These are phyloP conservation scores for Jacaranda copaia DNA, from an alignment of 257 asterid genomes.

Conservation along the genomic window DNA sequence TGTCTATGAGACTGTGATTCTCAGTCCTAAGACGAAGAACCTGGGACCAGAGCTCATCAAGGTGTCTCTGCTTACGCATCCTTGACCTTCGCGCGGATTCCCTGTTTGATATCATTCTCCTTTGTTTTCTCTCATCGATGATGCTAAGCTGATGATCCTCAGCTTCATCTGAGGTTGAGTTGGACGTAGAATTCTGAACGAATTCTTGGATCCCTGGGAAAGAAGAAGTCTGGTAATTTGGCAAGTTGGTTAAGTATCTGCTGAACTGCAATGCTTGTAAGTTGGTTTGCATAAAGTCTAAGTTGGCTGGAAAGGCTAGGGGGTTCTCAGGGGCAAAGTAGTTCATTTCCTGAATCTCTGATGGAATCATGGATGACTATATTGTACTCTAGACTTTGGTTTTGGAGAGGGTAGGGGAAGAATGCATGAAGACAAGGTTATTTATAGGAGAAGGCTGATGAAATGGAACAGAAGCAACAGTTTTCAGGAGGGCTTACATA, in stretches of 20 bases:
- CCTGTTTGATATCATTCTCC: slow-evolving; percentile 90
- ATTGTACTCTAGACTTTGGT: slow-evolving; percentile 20
- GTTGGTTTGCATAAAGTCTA: slow-evolving; percentile 50
- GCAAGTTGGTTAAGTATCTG: slow-evolving; percentile 46
- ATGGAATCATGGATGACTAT: slow-evolving; percentile 57
- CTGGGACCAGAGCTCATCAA: slow-evolving; percentile 86
- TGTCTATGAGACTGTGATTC: slow-evolving; percentile 64
- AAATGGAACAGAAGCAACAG: slow-evolving; percentile 44
- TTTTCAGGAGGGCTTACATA: slow-evolving; percentile 56
- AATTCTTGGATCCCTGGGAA: slow-evolving; percentile 47
- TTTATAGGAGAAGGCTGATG: slow-evolving; percentile 59
- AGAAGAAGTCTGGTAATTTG: slow-evolving; percentile 39
- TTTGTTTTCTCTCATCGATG: slow-evolving; percentile 74
- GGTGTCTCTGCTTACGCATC: slow-evolving; percentile 93
- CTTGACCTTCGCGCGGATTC: slow-evolving; percentile 93
- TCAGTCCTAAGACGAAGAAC: slow-evolving; percentile 73
- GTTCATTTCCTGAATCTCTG: slow-evolving; percentile 59
- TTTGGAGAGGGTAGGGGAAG: slow-evolving; percentile 37
- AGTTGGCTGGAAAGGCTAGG: slow-evolving; percentile 51
- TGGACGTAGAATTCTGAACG: slow-evolving; percentile 44
- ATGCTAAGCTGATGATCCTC: slow-evolving; percentile 60
- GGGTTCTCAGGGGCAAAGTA: slow-evolving; percentile 54
- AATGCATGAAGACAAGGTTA: slow-evolving; percentile 56
- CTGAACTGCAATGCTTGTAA: slow-evolving; percentile 52
- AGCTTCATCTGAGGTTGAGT: slow-evolving; percentile 82